A percentile compares a stretch with the other conserved stretches of the same genome.
These are phyloP conservation scores for Paraphoma sp. DNA, from an alignment of 2,329 filamentous ascomycete species.

Conservation along the genomic window DNA sequence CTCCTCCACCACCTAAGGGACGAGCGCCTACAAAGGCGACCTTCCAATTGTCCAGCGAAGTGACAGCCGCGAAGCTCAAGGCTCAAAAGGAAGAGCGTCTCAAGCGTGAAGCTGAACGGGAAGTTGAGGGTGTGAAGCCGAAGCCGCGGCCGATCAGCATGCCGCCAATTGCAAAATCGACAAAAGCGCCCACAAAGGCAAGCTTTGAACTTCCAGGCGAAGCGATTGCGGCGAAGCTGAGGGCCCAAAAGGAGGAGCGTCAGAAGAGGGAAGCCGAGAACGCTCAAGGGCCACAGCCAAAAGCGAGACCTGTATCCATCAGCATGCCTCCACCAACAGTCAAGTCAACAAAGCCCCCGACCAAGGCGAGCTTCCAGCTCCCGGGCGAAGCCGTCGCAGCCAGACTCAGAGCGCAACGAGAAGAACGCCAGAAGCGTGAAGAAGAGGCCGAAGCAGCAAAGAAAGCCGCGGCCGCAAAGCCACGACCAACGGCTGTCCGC, in stretches of 20 bases:
- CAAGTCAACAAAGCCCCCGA: slow-evolving; percentile 60
- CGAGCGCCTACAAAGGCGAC: slow-evolving; percentile 58
- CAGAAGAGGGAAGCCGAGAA: slow-evolving; percentile 36
- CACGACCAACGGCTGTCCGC: slow-evolving; percentile 45
- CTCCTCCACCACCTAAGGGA: slow-evolving; percentile 54
- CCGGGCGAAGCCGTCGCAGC: slow-evolving; percentile 60
- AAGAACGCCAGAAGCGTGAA: slow-evolving; percentile 44
- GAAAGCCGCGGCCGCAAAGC: slow-evolving; percentile 37
- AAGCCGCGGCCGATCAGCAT: slow-evolving; percentile 53
- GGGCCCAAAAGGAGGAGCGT: slow-evolving; percentile 42
- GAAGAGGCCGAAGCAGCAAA: slow-evolving; percentile 44
- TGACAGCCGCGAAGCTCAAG: slow-evolving; percentile 60
- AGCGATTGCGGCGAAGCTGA: slow-evolving; percentile 51
- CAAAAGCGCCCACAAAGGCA: slow-evolving; percentile 58
- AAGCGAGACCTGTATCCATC: slow-evolving; percentile 39
- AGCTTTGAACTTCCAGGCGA: slow-evolving; percentile 63
- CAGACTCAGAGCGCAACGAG: slow-evolving; percentile 38
- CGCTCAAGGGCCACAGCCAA: slow-evolving; percentile 8
- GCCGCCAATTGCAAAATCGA: slow-evolving; percentile 57
- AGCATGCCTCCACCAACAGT: slow-evolving; percentile 49
- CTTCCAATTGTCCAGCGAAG: slow-evolving; percentile 62
- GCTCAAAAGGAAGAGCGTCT: slow-evolving; percentile 50
- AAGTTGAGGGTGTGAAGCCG: slow-evolving; percentile 45
- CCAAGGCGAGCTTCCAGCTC: slow-evolving; percentile 58
- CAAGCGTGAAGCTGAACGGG: slow-evolving; percentile 32